Evolutionary conservation across 1,284 basidiomycete species (phyloP), one percentile per base, ranked within the genome.

Genomic region (Amylostereum chailletii): DNA sequence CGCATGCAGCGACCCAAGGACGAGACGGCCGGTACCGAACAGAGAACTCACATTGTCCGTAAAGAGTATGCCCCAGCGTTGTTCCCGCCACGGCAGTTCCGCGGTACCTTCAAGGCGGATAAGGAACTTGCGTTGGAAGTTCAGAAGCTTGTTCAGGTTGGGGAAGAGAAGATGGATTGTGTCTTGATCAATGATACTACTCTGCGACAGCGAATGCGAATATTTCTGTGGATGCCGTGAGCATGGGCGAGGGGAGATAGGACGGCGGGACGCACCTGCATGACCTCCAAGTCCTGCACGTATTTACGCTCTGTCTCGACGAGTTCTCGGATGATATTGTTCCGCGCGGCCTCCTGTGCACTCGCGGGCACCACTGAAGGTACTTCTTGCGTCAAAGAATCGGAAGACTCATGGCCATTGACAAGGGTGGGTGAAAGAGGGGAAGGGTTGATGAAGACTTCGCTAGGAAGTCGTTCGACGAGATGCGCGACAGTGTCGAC

Each of bases 231-330:
- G 30, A 45, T 41, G 27, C 45, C 42, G 51, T 33, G 49, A 53
- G 40, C 53, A 6, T 60, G 26, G 61, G 47, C 47, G 43, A 19
- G 49, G 51, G 49, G 49, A 37, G 53, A 47, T 30, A 47, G 34
- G 31, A 40, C 36, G 53, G 43, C 52, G 34, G 45, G 29, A 63
- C 81, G 60, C 57, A 90, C 91, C 80, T 95, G 93, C 77, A 99
- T 86, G 60, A 94, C 86, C 67, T 99, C 96, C 50, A 99, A 74
- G 69, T 99, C 95, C 66, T 95, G 90, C 11, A 99, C 95, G 66
- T 95, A 99, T 71, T 96, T 97, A 48, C 95, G 83, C 67, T 99
- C 96, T 3, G 91, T 94, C 63, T 93, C 90, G 46, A 96, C 81
- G 57, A 95, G 83, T 67, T 96, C 94, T 57, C 79, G 77, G 50